These are phyloP conservation scores for Chamaenerion angustifolium DNA, from an alignment of 345 rosid species.

Conservation along the genomic window DNA sequence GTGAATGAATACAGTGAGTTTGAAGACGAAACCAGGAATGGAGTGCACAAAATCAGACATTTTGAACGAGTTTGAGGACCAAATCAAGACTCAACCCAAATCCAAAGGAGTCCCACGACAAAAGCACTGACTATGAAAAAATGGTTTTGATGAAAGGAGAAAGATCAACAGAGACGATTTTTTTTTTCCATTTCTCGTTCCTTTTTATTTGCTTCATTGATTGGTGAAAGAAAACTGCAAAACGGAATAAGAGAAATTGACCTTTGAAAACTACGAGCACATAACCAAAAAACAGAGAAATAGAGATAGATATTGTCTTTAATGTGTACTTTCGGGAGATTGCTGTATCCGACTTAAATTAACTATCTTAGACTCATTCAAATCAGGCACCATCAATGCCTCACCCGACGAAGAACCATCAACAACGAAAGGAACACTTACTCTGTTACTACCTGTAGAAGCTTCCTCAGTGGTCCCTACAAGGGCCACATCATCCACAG, in stretches of 20 bases:
- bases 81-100: no score
- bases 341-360: slow-evolving; percentile 92
- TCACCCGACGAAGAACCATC: slow-evolving; percentile 22
- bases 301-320: slow-evolving; percentile 48
- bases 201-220: slow-evolving; percentile 25
- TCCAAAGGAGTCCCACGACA: no score
- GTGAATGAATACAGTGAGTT: no score
- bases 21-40: no score
- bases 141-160: no score
- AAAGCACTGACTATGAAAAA: no score
- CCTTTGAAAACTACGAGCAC: slow-evolving; percentile 9
- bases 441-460: slow-evolving; percentile 14
- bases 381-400: slow-evolving; percentile 33
- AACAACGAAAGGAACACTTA: slow-evolving; percentile 22
- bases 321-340: slow-evolving; percentile 96
- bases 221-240: slow-evolving; percentile 6
- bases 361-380: slow-evolving; percentile 62
- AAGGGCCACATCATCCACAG: not conserved
- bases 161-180: no score
- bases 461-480: slow-evolving; percentile 6
- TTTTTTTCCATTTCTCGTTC: not conserved
- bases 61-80: no score
- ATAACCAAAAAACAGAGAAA: slow-evolving; percentile 26
- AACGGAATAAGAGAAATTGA: slow-evolving; percentile 12
- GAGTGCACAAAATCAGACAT: no score